These are phyloP conservation scores for Saturnispora dispora DNA, from an alignment of 805 yeast species.

Conservation along the genomic window DNA sequence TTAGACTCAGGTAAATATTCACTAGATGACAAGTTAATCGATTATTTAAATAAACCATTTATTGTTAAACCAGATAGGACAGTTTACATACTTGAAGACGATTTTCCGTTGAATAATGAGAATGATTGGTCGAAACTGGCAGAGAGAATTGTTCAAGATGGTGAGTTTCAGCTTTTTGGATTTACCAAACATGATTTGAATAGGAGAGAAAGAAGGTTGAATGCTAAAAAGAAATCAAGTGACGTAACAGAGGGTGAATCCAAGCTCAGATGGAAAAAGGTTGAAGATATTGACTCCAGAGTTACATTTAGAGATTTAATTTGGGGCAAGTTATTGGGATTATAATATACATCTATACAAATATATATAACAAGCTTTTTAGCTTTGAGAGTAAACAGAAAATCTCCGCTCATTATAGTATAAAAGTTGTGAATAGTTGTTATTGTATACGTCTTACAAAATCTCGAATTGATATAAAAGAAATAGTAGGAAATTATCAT, in stretches of 20 bases:
- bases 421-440: neutral
- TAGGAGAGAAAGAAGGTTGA: constrained; percentile 13
- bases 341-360: neutral
- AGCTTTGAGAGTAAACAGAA: no score
- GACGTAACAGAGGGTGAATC: neutral
- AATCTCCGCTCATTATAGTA: neutral
- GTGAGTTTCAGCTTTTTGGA: constrained; percentile 12
- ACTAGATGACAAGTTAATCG: constrained; percentile 13
- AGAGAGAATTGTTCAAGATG: constrained; percentile 10
- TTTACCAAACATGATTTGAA: constrained; percentile 10
- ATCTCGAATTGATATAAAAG: neutral
- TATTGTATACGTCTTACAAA: neutral
- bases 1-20: constrained; percentile 5
- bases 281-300: constrained; percentile 8
- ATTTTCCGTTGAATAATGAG: constrained; percentile 9
- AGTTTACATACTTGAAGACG: constrained; percentile 11
- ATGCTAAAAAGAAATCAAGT: constrained; percentile 1
- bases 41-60: constrained; percentile 14
- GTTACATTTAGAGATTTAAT: constrained; percentile 6
- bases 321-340: constrained; percentile 4
- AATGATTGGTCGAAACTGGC: constrained; percentile 8
- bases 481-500: no score
- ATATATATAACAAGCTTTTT: neutral
- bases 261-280: constrained; percentile 5
- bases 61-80: constrained; percentile 15